Base-by-base conservation (phyloP, 306 rosid species). In the Trichosanthes cucumerina region DNA sequence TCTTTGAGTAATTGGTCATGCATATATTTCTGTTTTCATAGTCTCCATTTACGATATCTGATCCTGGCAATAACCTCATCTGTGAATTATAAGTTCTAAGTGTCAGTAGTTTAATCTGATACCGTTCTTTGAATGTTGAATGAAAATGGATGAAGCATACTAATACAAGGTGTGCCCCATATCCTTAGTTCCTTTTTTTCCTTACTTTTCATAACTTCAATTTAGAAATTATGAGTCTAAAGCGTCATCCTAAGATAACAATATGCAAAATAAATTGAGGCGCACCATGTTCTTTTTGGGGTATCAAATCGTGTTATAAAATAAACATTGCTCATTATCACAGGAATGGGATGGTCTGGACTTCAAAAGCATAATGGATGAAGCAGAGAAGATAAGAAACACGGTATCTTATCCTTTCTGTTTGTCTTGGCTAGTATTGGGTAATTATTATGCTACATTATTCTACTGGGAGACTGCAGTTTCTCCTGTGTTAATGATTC, bases 301-400 rank as follows among this genome's bases (percentile, higher is more conserved):
- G 34, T 53, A 64, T 83, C 77, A 70, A 43, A 70, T 23, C 21
- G 3, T 44, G 76, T 24, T 44, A 23, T 43, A 44, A n/a, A 18
- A 36, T 8, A 43, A 70, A 57, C 26, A 62, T 83, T 82, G 83
- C 18, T 78, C 47, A 63, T 62, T 36, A 43, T 78, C 49, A 33
- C 91, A 96, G 99, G 99, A 96, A 79, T 96, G 99, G 99, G 90
- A 96, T 44, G 99, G 98, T 79, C 38, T 96, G 90, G 86, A 89
- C 87, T 92, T 96, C 72, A 60, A 86, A 85, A 91, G 90, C 84
- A 96, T 96, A 84, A 91, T 96, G 93, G 82, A 89, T 54, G 97
- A 92, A 8, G 98, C 98, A 44, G 98, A 90, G 89, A 91, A 86
- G 79, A 92, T 88, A 75, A 84, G 96, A 86, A 91, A 77, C 80